phyloP scores from a whole-genome alignment of 2,329 filamentous ascomycete genomes.

The Phyllosticta ampelicida region DNA sequence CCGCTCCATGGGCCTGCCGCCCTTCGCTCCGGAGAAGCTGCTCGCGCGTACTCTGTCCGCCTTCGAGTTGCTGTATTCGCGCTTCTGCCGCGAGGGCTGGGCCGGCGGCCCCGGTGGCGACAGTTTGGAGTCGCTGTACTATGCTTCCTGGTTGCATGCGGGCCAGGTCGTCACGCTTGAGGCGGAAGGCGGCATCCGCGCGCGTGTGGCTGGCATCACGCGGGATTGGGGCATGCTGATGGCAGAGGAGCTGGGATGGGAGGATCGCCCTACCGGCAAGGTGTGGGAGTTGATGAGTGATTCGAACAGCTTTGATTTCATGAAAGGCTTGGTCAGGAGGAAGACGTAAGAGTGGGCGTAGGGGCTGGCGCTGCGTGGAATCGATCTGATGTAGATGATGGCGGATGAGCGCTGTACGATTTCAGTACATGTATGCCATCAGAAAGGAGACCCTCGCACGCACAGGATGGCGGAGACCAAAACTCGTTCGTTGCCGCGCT shows the following conservation, averaged over 20 bases:
- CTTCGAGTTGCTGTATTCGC: conserved; percentile 66
- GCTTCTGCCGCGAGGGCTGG: conserved; percentile 69
- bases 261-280: conserved; percentile 64
- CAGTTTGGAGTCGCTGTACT: conserved; percentile 15
- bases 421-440: too few species aligned
- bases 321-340: conserved; percentile 71
- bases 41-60: conserved; percentile 69
- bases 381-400: too few species aligned
- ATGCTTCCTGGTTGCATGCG: conserved; percentile 35
- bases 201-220: conserved; percentile 76
- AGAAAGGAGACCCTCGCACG: too few species aligned
- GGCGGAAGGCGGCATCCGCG: conserved; percentile 62
- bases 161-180: conserved; percentile 63
- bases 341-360: conserved; percentile 47
- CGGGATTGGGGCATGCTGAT: conserved; percentile 80
- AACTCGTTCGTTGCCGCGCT: too few species aligned
- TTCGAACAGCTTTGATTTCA: conserved; percentile 97
- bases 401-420: too few species aligned
- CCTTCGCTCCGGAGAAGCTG: conserved; percentile 66
- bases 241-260: conserved; percentile 69
- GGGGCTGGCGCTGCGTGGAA: too few species aligned
- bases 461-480: too few species aligned
- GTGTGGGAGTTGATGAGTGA: conserved; percentile 84
- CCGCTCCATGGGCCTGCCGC: conserved; percentile 30
- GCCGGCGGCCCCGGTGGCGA: conserved; percentile 53